Base-by-base conservation (phyloP, 2,329 filamentous ascomycete species). In the Magnaporthales sp. region DNA sequence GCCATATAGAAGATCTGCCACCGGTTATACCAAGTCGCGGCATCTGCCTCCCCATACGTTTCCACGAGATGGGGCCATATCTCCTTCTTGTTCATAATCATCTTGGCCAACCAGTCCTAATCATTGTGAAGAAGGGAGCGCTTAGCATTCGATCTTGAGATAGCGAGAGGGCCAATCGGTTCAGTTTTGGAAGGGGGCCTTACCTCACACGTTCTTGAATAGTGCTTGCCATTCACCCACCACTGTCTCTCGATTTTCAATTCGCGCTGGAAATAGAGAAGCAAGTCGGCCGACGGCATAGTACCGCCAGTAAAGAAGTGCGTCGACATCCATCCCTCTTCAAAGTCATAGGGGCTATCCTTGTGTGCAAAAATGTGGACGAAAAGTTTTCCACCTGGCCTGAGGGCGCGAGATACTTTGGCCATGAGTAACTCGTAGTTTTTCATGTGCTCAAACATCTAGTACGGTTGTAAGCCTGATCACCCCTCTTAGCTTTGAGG, bases 401-500 rank as follows among this genome's bases (percentile, higher is more conserved):
- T 87, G 66, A 91, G 77, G 2, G 87, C 81, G 31, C 81, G 79
- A 3, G 81, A 73, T 19, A 91, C 77, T 75, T 91, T 91, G 60
- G 82, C 81, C 78, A 91, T 84, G 27, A 91, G 81, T 13, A 86
- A 77, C 69, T 88, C 83, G 75, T 91, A 91, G 75, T 91, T 91
- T 75, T 91, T 91, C 88, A 91, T 91, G 75, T 91, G 89, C 74
- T 91, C 89, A 72, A 91, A 91, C 13, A 91, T 80, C 81, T 90
- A 54, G 31, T n/a, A 22, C 9, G 11, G 11, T 60, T 15, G 62
- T 64, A 1, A 51, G 32, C n/a, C 4, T 27, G 22, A 10, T 24
- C 22, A n/a, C 19, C n/a, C 8, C 19, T 26, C 24, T 9, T 4
- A 26, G 51, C 15, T 6, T n/a, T 8, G 19, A 27, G 31, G 30